Base-by-base conservation (phyloP, 2,329 filamentous ascomycete genomes). In the Sclerotinia subarctica region DNA sequence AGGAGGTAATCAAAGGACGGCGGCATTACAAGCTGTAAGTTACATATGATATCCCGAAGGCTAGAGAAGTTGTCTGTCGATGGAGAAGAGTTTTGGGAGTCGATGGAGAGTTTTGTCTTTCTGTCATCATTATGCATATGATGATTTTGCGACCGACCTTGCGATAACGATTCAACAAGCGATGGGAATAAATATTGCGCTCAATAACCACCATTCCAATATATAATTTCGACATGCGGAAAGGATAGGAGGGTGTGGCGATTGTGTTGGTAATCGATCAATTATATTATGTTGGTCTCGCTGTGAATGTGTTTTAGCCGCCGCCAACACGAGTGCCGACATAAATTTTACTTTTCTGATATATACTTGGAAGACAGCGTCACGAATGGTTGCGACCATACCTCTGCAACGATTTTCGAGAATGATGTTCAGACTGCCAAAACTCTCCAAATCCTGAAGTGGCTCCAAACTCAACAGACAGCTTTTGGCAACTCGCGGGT, bases 21-120 rank as follows among this genome's bases (percentile, higher is more conserved):
- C 86, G 69, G 90, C 90, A 72, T 86, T 96, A 74, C 92, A 96
- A 86, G 90, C 90, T 81, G 93, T 97, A 90, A 84, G 92, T 71
- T 69, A 72, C 26, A 54, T 49, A 56, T 24, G 38, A 49, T 69
- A 69, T 64, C 70, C 69, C 51, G 71, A 63, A n/a, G 65, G 29
- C 46, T 46, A 21, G 24, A 62, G 26, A 24, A 53, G 35, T 53
- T 63, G 47, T 63, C 70, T 54, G 47, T 70, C 64, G 66, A 69
- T 68, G 44, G 54, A 67, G 29, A 46, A 32, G 58, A 24, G 29
- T 57, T 35, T 53, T 46, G 77, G 77, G 72, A 62, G 67, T 57
- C 47, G 58, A 64, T 47, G 60, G 62, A 35, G 46, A 53, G 67
- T 63, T 63, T 51, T 26, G 47, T 59, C 56, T 52, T 62, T 60